Evolutionary conservation across 371 early-diverging fungal genomes (phyloP).

Genomic region (Parasitella parasitica): DNA sequence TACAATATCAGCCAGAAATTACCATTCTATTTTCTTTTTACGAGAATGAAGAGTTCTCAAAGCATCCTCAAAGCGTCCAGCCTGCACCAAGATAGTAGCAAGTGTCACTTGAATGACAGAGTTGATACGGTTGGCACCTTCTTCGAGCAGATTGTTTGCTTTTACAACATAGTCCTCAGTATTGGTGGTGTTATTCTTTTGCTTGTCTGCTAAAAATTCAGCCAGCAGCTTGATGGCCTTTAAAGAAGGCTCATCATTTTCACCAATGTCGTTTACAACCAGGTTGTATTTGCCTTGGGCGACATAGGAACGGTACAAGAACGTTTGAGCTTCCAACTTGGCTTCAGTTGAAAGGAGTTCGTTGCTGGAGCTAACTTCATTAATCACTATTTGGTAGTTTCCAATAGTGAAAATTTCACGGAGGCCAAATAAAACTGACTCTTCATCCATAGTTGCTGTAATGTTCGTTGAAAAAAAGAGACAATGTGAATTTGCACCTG

Average conservation of each 20-base stretch:
- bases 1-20: background rate
- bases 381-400: constrained; percentile 68
- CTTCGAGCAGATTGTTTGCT: constrained; percentile 45
- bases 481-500: background rate
- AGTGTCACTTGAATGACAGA: constrained; percentile 47
- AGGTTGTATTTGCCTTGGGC: constrained; percentile 66
- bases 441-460: constrained; percentile 41
- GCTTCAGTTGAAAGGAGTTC: constrained; percentile 45
- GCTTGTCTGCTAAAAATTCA: constrained; percentile 43
- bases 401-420: constrained; percentile 72
- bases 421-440: constrained; percentile 65
- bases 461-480: background rate
- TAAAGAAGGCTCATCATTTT: constrained; percentile 45
- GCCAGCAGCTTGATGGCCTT: constrained; percentile 63
- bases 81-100: constrained; percentile 46
- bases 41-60: constrained; percentile 65
- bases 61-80: constrained; percentile 52
- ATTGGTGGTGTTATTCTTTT: constrained; percentile 17
- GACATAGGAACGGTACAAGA: constrained; percentile 66
- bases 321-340: constrained; percentile 55
- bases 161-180: constrained; percentile 35
- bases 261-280: constrained; percentile 56
- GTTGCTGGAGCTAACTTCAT: constrained; percentile 58
- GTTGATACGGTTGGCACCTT: constrained; percentile 44
- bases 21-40: constrained; percentile 83